Percentiles rank a stretch among this genome's conserved stretches.
Evolutionary conservation across 306 rosid species (phyloP).

Genomic region (Casuarina equisetifolia): DNA sequence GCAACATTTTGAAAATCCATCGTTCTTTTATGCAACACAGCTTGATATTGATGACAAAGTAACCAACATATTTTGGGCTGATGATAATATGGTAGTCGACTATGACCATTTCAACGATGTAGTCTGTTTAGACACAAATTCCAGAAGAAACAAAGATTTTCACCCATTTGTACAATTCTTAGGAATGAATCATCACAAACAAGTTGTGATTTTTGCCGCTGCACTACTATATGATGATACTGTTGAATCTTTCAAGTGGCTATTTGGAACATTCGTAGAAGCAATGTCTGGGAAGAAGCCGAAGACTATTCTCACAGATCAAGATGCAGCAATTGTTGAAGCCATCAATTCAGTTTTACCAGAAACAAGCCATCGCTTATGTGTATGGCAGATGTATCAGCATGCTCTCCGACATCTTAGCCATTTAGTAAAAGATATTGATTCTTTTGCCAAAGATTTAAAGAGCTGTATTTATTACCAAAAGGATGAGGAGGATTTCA

Average conservation of each 20-base stretch:
- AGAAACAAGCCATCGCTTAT: conserved; percentile 41
- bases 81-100: conserved; percentile 59
- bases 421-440: conserved; percentile 41
- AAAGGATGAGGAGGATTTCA: conserved; percentile 53
- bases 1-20: conserved; percentile 65
- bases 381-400: conserved; percentile 62
- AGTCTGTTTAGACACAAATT: conserved; percentile 53
- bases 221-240: conserved; percentile 56
- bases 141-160: conserved; percentile 40
- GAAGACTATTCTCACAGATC: conserved; percentile 58
- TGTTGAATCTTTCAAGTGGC: conserved; percentile 55
- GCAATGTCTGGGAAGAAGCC: conserved; percentile 61
- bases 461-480: conserved; percentile 51
- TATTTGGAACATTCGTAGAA: conserved; percentile 47
- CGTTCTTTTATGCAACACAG: conserved; percentile 51
- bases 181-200: conserved; percentile 63
- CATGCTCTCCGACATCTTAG: conserved; percentile 56
- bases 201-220: conserved; percentile 51
- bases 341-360: conserved; percentile 53
- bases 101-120: conserved; percentile 62
- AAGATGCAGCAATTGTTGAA: conserved; percentile 57
- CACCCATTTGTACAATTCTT: conserved; percentile 61
- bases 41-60: conserved; percentile 65
- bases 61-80: conserved; percentile 65
- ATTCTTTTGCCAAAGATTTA: conserved; percentile 54